Evolutionary conservation across 1,284 basidiomycete genomes (phyloP).

Genomic region (Marasmius fiardii): DNA sequence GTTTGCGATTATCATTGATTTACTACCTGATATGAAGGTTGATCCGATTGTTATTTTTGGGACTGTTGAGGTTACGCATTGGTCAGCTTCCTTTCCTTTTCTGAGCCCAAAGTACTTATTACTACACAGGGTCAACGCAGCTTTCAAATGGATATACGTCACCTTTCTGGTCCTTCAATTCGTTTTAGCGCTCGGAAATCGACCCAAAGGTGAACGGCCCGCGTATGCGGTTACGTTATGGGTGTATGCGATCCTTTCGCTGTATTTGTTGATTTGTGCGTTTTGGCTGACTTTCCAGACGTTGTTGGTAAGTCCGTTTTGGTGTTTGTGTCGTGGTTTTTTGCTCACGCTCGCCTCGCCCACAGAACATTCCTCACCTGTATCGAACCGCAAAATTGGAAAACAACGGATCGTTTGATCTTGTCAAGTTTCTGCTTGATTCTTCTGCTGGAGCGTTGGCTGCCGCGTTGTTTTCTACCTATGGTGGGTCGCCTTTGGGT

Average conservation of each 20-base stretch:
- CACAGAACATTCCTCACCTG: background rate
- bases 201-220: constrained; percentile 79
- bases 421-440: constrained; percentile 26
- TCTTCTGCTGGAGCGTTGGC: constrained; percentile 71
- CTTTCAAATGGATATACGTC: background rate
- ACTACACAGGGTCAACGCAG: constrained; percentile 34
- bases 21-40: constrained; percentile 51
- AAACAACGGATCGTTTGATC: constrained; percentile 23
- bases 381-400: constrained; percentile 42
- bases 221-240: constrained; percentile 73
- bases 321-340: background rate
- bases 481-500: constrained; percentile 38
- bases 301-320: constrained; percentile 43
- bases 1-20: constrained; percentile 84
- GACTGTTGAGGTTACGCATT: constrained; percentile 54
- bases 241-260: constrained; percentile 18
- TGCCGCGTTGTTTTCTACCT: constrained; percentile 68
- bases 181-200: constrained; percentile 80
- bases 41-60: constrained; percentile 46
- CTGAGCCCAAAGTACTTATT: too few relatives aligned
- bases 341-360: background rate
- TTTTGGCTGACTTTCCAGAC: constrained; percentile 68
- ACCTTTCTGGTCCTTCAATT: constrained; percentile 35
- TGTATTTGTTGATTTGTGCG: constrained; percentile 70
- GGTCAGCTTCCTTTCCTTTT: too few relatives aligned